Evolutionary conservation across 495 filamentous ascomycete genomes (phyloP), one percentile per base, ranked within the genome.

Genomic region (Cercophora newfieldiana): DNA sequence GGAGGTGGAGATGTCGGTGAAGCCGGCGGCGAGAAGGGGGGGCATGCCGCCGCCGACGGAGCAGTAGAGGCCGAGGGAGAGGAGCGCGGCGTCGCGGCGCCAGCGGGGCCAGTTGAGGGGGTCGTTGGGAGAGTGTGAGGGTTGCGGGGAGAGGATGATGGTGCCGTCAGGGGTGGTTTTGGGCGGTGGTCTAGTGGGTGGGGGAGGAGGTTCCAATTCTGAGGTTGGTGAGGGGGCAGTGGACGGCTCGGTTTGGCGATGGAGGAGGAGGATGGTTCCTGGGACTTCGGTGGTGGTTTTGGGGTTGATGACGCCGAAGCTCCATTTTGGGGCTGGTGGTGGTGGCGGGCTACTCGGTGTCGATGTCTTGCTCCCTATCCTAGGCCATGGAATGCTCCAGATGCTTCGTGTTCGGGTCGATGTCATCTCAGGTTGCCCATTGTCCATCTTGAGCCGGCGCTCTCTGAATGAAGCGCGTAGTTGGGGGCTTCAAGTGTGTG

Each of bases 31-130:
- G 7, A 99, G 81, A 31, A 97, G 82, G 0, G 94, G 90, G 0
- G 94, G 96, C 84, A 96, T 97, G 33, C 94, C 94, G 19, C 95
- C 94, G 61, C 94, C 94, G 63, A 97, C 80, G 83, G 97, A 87
- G 72, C 91, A 96, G 75, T 95, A 97, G 69, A 96, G 89, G 0
- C 95, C 94, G 10, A 99, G 80, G 0, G 90, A 95, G 7, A 97
- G 66, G 68, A 99, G 76, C 0, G 95, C 92, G 28, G 85, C 72
- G 80, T 97, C 92, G 76, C 95, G 81, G 29, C 93, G 86, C 90
- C 91, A 92, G 1, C 82, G 76, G 1, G 91, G 87, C 95, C 95
- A 99, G 70, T 99, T 99, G 50, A 99, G 76, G 0, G 95, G 95
- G 71, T 99, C 95, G 67, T 99, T 97, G 26, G 83, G 79, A 0